These are phyloP conservation scores for Saccharomyces hybrid DNA, from an alignment of 1,139 yeast genomes.

Conservation along the genomic window DNA sequence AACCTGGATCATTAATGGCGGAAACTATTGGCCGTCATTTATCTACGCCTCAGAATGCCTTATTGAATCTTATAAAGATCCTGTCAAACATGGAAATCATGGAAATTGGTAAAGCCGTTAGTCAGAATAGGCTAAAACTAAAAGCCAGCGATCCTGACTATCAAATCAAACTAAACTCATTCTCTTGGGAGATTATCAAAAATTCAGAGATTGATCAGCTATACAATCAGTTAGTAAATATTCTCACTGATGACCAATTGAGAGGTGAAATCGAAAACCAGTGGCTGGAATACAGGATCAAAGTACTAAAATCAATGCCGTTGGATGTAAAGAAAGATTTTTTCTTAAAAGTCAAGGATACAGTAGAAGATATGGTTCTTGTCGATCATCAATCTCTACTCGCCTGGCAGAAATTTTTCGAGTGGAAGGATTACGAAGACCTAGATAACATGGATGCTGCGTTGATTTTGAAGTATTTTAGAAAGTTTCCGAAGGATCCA, in stretches of 20 bases:
- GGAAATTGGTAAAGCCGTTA: constrained; percentile 28
- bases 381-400: constrained; percentile 53
- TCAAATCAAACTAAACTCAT: constrained; percentile 38
- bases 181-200: constrained; percentile 46
- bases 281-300: constrained; percentile 50
- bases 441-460: constrained; percentile 46
- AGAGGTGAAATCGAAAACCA: constrained; percentile 57
- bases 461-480: constrained; percentile 44
- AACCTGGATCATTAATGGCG: constrained; percentile 60
- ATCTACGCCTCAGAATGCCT: constrained; percentile 45
- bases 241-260: constrained; percentile 53
- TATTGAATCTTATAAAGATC: constrained; percentile 45
- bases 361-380: constrained; percentile 67
- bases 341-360: constrained; percentile 42
- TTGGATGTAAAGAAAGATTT: constrained; percentile 37
- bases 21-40: constrained; percentile 47
- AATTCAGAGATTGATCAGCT: constrained; percentile 46
- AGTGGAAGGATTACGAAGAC: constrained; percentile 57
- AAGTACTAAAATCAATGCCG: constrained; percentile 45
- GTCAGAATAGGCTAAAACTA: constrained; percentile 43
- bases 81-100: constrained; percentile 39
- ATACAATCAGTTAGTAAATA: constrained; percentile 51
- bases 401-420: constrained; percentile 74
- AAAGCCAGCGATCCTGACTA: constrained; percentile 39
- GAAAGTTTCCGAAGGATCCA: constrained; percentile 53